Base-by-base conservation (phyloP, 805 yeast genomes). In the Tetrapisispora pingtungensis region DNA sequence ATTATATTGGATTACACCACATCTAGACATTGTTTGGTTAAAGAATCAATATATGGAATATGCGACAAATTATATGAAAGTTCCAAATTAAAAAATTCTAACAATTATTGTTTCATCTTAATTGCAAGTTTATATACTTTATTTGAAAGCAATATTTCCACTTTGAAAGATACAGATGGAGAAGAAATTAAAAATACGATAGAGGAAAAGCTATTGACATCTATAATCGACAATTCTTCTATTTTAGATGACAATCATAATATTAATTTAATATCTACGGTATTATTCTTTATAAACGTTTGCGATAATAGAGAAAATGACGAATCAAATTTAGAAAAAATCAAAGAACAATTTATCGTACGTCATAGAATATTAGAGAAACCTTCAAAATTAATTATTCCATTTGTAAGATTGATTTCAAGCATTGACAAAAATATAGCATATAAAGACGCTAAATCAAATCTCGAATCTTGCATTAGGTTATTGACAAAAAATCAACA, bases 331-430 rank as follows among this genome's bases (percentile, higher is more conserved):
- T 49, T 78, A 7, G 56, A 67, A 33, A 69, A 68, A 13, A 61
- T 69, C 22, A 52, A 63, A 12, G 43, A 49, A 0, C 30, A 69
- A 3, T 77, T 80, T 45, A 48, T 68, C 6, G 49, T 53, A 3
- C 63, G 51, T 6, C 31, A 41, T 17, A 28, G 47, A 17, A 42
- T 54, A 40, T 19, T 53, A 14, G 34, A 56, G 15, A 33, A 46
- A 35, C 50, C 61, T 4, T 54, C 59, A 7, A 61, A 66, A 15
- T 55, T 68, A 15, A 63, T 76, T 18, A 61, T 69, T 1, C 46
- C 70, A 27, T 54, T 71, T 48, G 66, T 66, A 32, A 77, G 74
- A 48, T 53, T 80, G 1, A 41, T 81, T 10, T 70, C 81, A 4
- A 75, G 73, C 17, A 55, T 80, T 15, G 83, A 78, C 52, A 76